Evolutionary conservation across 495 filamentous ascomycete genomes (phyloP).

Genomic region (Penicillium lividum): DNA sequence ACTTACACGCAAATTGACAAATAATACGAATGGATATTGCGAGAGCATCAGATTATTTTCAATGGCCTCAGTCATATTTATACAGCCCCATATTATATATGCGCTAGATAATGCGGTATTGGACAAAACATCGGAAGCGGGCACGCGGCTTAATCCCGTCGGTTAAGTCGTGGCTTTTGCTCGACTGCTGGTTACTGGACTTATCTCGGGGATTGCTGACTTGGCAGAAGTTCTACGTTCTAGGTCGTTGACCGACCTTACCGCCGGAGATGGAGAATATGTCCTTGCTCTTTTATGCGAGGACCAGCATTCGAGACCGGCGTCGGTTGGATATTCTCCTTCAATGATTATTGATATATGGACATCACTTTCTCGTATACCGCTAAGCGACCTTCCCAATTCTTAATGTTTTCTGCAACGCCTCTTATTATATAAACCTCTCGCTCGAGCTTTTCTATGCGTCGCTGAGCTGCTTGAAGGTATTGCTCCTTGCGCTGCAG

Average conservation of each 20-base stretch:
- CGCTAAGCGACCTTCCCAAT: background rate
- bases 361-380: background rate
- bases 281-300: background rate
- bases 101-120: background rate
- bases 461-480: too few species aligned
- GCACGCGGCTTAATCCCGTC: background rate
- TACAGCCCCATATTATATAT: background rate
- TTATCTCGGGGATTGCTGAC: slow-evolving; percentile 1
- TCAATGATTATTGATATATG: background rate
- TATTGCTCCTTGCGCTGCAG: too few species aligned
- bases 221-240: background rate
- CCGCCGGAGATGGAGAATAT: background rate
- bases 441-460: too few species aligned
- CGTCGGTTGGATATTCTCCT: background rate
- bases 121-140: background rate
- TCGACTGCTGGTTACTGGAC: background rate
- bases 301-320: background rate
- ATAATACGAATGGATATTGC: background rate
- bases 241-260: background rate
- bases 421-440: too few species aligned
- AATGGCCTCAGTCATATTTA: background rate
- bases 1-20: background rate
- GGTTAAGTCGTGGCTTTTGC: slow-evolving; percentile 1
- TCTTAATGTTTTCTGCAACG: background rate
- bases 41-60: background rate